Evolutionary conservation across 2,329 filamentous ascomycete genomes (phyloP).

Genomic region (Coleophoma eucalyptorum): DNA sequence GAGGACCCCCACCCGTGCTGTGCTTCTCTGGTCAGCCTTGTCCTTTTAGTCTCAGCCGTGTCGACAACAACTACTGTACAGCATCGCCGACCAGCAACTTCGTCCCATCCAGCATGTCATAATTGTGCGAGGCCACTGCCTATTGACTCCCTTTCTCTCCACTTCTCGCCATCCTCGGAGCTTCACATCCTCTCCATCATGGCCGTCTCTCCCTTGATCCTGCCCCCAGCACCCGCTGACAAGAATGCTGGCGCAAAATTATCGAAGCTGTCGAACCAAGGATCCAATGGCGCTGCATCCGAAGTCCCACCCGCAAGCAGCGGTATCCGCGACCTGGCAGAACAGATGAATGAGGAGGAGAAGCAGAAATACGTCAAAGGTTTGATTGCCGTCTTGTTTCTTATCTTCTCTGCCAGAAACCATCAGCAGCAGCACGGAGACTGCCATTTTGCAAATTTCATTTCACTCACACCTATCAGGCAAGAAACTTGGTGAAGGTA

Average conservation of each 20-base stretch:
- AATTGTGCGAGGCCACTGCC: too few species aligned
- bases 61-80: too few species aligned
- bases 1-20: too few species aligned
- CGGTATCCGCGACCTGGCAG: slow-evolving; percentile 54
- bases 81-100: too few species aligned
- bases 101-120: too few species aligned
- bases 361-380: slow-evolving; percentile 90
- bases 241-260: slow-evolving; percentile 1
- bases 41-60: too few species aligned
- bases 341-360: slow-evolving; percentile 77
- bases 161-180: too few species aligned
- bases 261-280: slow-evolving; percentile 7
- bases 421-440: too few species aligned
- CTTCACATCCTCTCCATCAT: not conserved
- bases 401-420: not conserved
- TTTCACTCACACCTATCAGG: slow-evolving; percentile 41
- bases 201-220: slow-evolving; percentile 14
- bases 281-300: slow-evolving; percentile 9
- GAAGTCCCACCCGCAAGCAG: too few species aligned
- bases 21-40: too few species aligned
- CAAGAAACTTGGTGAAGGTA: slow-evolving; percentile 91
- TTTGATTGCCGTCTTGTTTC: slow-evolving; percentile 23
- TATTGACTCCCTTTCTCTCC: too few species aligned
- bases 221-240: slow-evolving; percentile 5
- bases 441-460: too few species aligned